A percentile compares a stretch with the other conserved stretches of the same genome.
phyloP scores from a whole-genome alignment of 495 filamentous ascomycete species.

The Cercophora scortea region DNA sequence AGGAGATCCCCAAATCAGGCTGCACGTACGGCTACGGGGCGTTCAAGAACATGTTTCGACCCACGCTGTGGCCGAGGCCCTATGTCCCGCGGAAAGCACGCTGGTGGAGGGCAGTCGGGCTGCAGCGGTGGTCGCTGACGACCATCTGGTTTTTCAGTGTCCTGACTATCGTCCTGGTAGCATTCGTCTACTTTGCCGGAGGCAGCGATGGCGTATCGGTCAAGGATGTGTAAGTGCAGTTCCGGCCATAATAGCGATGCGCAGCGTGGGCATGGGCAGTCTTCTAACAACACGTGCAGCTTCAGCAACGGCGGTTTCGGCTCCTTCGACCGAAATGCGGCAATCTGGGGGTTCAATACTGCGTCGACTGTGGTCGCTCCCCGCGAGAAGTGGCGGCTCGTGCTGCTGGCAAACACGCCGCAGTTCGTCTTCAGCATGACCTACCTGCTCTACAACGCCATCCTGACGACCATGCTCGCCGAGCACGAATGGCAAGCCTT shows the following conservation, averaged over 20 bases:
- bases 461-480: conserved; percentile 28
- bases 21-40: not conserved
- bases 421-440: conserved; percentile 32
- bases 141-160: not conserved
- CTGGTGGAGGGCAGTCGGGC: not conserved
- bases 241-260: too few species aligned
- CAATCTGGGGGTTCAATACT: too few species aligned
- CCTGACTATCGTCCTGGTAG: not conserved
- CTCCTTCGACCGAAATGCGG: too few species aligned
- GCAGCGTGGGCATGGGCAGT: too few species aligned
- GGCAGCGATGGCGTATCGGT: too few species aligned
- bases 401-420: conserved; percentile 32
- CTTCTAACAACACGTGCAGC: too few species aligned
- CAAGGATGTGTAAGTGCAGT: too few species aligned
- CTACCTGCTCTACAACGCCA: conserved; percentile 32
- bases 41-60: not conserved
- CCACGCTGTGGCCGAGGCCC: too few species aligned
- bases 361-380: too few species aligned
- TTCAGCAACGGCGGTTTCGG: too few species aligned
- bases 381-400: not conserved
- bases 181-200: not conserved
- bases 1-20: conserved; percentile 5
- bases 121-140: not conserved
- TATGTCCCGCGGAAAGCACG: not conserved
- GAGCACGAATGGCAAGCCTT: conserved; percentile 21